Evolutionary conservation across 495 filamentous ascomycete species (phyloP).

Genomic region (Neurospora tetrasperma): DNA sequence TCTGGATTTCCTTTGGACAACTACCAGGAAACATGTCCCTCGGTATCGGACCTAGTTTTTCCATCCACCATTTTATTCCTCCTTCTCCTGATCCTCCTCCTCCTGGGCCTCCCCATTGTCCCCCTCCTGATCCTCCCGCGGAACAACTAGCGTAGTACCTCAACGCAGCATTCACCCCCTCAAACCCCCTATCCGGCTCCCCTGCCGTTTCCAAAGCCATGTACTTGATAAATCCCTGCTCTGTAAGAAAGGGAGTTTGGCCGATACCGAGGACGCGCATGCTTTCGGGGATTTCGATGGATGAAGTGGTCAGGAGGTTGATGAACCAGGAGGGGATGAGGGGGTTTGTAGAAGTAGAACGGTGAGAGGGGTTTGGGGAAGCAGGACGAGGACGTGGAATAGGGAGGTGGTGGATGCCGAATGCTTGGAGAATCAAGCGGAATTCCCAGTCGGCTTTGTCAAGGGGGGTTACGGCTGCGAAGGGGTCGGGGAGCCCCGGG

Average conservation of each 20-base stretch:
- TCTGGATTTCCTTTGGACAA: background rate
- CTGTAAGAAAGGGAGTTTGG: accelerated
- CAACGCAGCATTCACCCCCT: background rate
- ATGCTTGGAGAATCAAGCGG: background rate
- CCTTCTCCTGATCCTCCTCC: too few species aligned
- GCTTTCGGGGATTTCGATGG: background rate
- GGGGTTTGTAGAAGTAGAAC: accelerated
- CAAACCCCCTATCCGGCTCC: background rate
- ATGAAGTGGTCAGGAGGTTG: background rate
- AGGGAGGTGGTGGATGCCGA: background rate
- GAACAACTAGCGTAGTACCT: background rate
- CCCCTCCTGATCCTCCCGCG: too few species aligned
- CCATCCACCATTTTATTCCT: background rate
- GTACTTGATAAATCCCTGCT: background rate
- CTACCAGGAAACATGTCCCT: background rate
- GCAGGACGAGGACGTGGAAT: background rate
- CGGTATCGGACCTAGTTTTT: background rate
- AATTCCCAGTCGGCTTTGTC: background rate
- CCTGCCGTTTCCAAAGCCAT: background rate
- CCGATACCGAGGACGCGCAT: background rate
- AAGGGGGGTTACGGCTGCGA: background rate
- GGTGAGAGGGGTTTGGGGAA: too few species aligned
- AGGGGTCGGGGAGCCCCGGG: background rate
- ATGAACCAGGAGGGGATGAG: background rate
- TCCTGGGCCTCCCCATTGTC: too few species aligned